phyloP scores from a whole-genome alignment of 371 early-diverging fungal species.

The Chytridium lagenaria region DNA sequence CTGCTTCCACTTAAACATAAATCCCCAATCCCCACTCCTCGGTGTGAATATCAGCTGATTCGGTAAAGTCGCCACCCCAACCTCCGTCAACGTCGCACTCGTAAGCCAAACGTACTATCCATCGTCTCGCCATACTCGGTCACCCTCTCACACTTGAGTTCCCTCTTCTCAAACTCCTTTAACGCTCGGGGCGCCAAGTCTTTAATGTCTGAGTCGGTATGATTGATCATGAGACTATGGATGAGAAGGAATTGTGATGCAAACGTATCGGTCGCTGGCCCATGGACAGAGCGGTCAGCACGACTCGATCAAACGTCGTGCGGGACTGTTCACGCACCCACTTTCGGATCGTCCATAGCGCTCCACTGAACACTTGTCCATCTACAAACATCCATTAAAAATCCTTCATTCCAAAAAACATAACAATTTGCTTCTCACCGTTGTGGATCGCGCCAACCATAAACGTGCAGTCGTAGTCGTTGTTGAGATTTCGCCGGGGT shows the following conservation, averaged over 20 bases:
- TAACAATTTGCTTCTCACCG: conserved; percentile 16
- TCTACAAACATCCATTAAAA: conserved; percentile 12
- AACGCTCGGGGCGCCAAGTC: conserved; percentile 15
- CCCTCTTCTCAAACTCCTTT: conserved; percentile 27
- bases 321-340: conserved; percentile 16
- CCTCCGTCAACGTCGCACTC: conserved; percentile 20
- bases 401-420: background rate
- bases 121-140: conserved; percentile 30
- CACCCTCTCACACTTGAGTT: conserved; percentile 30
- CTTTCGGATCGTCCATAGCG: conserved; percentile 38
- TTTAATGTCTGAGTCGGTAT: conserved; percentile 19
- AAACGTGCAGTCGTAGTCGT: conserved; percentile 37
- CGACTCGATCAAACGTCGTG: conserved; percentile 34
- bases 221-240: conserved; percentile 21
- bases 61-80: conserved; percentile 34
- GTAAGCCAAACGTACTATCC: conserved; percentile 34
- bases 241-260: conserved; percentile 34
- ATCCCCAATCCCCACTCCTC: conserved; percentile 35
- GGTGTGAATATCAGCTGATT: conserved; percentile 35
- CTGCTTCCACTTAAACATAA: conserved; percentile 35
- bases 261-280: conserved; percentile 41
- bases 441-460: conserved; percentile 42
- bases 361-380: conserved; percentile 40
- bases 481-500: conserved; percentile 34
- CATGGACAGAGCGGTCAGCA: conserved; percentile 32